phyloP scores from a whole-genome alignment of 257 asterid genomes.

The Misopates orontium region DNA sequence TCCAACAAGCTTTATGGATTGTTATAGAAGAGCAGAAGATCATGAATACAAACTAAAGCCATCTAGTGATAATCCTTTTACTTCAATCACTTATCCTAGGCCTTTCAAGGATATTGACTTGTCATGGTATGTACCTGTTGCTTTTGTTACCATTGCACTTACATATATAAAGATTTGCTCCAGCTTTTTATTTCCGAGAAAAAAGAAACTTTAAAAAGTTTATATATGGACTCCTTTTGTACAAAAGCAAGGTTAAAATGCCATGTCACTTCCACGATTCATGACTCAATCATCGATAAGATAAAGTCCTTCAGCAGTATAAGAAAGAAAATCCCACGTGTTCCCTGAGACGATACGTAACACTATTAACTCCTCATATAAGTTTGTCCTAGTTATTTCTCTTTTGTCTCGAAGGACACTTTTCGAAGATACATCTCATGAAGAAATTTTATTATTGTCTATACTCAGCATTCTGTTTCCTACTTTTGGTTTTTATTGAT shows the following conservation, averaged over 20 bases:
- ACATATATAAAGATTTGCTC: too few species aligned
- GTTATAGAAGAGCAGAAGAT: constrained; percentile 1
- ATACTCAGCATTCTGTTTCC: constrained; percentile 21
- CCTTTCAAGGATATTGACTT: neutral
- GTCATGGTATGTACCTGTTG: too few species aligned
- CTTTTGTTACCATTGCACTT: too few species aligned
- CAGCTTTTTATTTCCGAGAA: too few species aligned
- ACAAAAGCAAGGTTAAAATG: too few species aligned
- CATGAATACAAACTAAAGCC: neutral
- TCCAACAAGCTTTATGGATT: neutral
- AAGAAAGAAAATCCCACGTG: neutral
- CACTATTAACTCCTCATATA: neutral
- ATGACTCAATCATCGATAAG: neutral
- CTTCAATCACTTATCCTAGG: neutral
- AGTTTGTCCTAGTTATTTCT: neutral
- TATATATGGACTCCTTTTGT: too few species aligned
- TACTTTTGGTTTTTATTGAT: constrained; percentile 1
- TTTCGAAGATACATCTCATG: neutral
- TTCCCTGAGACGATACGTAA: neutral
- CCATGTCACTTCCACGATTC: neutral
- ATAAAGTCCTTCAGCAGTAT: neutral
- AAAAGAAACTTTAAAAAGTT: too few species aligned
- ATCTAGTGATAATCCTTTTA: neutral
- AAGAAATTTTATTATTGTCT: neutral
- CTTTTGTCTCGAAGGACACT: neutral